Evolutionary conservation across 495 filamentous ascomycete species (phyloP).

Genomic region (Clohesyomyces aquaticus): DNA sequence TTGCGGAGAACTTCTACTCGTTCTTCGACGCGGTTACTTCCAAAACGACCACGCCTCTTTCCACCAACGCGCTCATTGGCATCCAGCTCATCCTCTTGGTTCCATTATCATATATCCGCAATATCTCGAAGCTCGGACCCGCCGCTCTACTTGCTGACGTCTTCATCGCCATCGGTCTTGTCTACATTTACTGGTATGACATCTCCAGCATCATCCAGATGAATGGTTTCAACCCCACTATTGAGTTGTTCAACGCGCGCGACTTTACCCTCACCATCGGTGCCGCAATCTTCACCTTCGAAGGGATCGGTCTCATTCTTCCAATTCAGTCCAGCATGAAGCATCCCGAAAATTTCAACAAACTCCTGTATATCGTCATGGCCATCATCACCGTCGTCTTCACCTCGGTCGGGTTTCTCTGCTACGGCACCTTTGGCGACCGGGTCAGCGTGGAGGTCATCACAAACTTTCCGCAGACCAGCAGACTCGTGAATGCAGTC

Average conservation of each 20-base stretch:
- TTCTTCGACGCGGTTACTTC: conserved; percentile 60
- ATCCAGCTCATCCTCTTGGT: conserved; percentile 61
- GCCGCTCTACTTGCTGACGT: conserved; percentile 63
- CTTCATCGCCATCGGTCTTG: conserved; percentile 65
- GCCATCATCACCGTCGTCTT: conserved; percentile 65
- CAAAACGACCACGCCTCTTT: conserved; percentile 47
- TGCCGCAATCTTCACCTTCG: conserved; percentile 68
- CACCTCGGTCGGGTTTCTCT: conserved; percentile 64
- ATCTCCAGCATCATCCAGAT: conserved; percentile 52
- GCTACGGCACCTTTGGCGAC: conserved; percentile 66
- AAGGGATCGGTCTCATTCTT: conserved; percentile 68
- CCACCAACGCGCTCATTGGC: conserved; percentile 55
- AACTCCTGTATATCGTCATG: conserved; percentile 63
- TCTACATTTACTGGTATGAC: conserved; percentile 68
- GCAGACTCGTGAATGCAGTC: conserved; percentile 65
- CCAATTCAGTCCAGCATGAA: conserved; percentile 68
- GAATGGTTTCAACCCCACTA: conserved; percentile 51
- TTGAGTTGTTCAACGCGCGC: conserved; percentile 63
- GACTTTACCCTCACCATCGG: conserved; percentile 66
- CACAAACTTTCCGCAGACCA: conserved; percentile 65
- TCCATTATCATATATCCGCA: conserved; percentile 64
- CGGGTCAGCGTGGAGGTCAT: conserved; percentile 65
- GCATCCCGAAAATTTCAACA: conserved; percentile 61
- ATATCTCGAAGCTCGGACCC: conserved; percentile 66
- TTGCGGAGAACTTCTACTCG: conserved; percentile 63